Evolutionary conservation across 495 filamentous ascomycete species (phyloP).

Genomic region (Chaetomidium leptoderma): DNA sequence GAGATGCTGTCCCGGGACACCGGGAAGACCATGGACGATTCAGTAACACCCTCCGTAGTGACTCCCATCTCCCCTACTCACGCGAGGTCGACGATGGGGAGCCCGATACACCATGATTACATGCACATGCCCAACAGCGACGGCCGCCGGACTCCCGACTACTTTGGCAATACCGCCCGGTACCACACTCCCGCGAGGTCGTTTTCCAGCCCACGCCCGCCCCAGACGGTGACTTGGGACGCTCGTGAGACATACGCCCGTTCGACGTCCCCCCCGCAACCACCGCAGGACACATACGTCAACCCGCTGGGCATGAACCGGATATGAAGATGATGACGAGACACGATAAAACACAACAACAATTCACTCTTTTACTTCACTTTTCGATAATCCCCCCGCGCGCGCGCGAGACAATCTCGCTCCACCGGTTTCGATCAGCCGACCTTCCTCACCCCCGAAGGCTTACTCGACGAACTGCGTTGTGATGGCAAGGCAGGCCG

Average conservation of each 20-base stretch:
- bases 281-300: conserved; percentile 32
- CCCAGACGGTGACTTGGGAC: conserved; percentile 38
- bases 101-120: conserved; percentile 19
- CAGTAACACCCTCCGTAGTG: conserved; percentile 45
- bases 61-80: conserved; percentile 41
- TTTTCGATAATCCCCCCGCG: background rate
- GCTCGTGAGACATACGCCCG: conserved; percentile 35
- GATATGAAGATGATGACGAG: conserved; percentile 35
- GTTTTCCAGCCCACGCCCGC: conserved; percentile 45
- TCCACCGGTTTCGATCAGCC: too few relatives aligned
- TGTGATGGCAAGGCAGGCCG: too few relatives aligned
- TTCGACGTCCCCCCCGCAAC: conserved; percentile 19
- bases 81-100: conserved; percentile 34
- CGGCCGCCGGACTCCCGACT: conserved; percentile 46
- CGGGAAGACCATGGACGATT: conserved; percentile 41
- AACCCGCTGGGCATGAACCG: conserved; percentile 48
- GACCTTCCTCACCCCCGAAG: too few relatives aligned
- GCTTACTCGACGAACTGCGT: too few relatives aligned
- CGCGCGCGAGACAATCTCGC: too few relatives aligned
- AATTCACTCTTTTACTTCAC: background rate
- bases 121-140: conserved; percentile 17
- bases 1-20: conserved; percentile 70
- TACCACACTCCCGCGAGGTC: conserved; percentile 46
- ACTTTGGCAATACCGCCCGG: conserved; percentile 44
- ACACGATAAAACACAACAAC: conserved; percentile 17